Evolutionary conservation across 1,139 yeast genomes (phyloP).

Genomic region (Candida labiduridarum): DNA sequence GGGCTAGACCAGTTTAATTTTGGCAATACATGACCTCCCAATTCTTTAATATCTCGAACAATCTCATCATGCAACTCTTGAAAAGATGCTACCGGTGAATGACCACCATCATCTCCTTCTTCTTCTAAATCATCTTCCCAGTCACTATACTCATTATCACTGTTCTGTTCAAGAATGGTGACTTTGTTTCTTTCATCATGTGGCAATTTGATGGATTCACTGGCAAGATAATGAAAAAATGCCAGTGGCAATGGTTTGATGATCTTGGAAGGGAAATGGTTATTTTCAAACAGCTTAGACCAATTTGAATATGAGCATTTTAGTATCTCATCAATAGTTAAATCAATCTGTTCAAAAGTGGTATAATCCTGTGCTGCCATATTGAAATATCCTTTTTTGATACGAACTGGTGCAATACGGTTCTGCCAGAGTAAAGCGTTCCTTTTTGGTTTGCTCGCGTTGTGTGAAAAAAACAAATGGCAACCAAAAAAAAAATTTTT

Average conservation of each 20-base stretch:
- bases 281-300: constrained; percentile 57
- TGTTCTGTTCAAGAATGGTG: constrained; percentile 34
- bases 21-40: constrained; percentile 71
- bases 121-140: constrained; percentile 48
- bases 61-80: constrained; percentile 59
- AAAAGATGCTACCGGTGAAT: constrained; percentile 33
- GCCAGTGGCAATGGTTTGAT: constrained; percentile 65
- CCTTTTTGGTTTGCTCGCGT: not conserved
- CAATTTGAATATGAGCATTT: constrained; percentile 76
- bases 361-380: constrained; percentile 14
- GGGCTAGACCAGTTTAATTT: constrained; percentile 98
- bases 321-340: constrained; percentile 53
- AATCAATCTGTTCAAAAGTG: constrained; percentile 37
- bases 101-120: constrained; percentile 15
- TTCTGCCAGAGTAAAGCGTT: not conserved
- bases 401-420: not conserved
- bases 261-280: constrained; percentile 56
- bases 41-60: constrained; percentile 35
- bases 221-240: constrained; percentile 69
- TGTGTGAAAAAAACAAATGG: not conserved
- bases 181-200: constrained; percentile 26
- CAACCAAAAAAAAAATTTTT: constrained; percentile 1
- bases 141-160: constrained; percentile 70
- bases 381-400: not conserved
- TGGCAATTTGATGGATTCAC: constrained; percentile 79